phyloP scores from a whole-genome alignment of 2,329 filamentous ascomycete genomes.

The Saccharata proteae region DNA sequence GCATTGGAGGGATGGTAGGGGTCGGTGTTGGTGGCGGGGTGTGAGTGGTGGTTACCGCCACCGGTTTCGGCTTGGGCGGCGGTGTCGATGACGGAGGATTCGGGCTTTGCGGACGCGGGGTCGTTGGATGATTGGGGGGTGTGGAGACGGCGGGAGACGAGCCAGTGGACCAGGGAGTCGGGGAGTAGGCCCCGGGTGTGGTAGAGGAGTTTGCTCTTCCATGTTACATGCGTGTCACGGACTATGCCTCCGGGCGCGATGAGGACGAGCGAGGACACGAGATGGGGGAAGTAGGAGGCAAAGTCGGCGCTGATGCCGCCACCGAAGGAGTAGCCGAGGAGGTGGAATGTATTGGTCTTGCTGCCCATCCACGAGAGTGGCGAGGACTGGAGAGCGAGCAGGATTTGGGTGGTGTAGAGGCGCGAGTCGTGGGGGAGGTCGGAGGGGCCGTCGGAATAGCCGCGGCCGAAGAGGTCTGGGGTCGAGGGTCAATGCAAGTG shows the following conservation, averaged over 20 bases:
- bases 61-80: conserved; percentile 4
- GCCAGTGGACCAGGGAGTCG: conserved; percentile 39
- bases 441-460: conserved; percentile 61
- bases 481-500: neutral
- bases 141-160: conserved; percentile 29
- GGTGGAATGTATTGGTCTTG: conserved; percentile 42
- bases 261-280: conserved; percentile 60
- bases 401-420: conserved; percentile 61
- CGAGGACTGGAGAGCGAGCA: conserved; percentile 59
- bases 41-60: no score
- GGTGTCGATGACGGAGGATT: neutral
- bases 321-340: conserved; percentile 71
- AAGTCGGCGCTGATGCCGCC: conserved; percentile 63
- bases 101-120: neutral
- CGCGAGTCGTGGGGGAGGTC: conserved; percentile 58
- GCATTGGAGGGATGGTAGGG: no score
- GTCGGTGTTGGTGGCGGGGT: neutral
- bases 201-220: conserved; percentile 52
- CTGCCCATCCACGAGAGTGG: conserved; percentile 53
- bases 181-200: conserved; percentile 47
- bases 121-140: neutral
- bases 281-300: conserved; percentile 52
- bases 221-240: conserved; percentile 48
- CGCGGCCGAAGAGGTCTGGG: conserved; percentile 60
- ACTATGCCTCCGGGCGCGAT: conserved; percentile 72